phyloP scores from a whole-genome alignment of 345 rosid species.

The Kandelia obovata region DNA sequence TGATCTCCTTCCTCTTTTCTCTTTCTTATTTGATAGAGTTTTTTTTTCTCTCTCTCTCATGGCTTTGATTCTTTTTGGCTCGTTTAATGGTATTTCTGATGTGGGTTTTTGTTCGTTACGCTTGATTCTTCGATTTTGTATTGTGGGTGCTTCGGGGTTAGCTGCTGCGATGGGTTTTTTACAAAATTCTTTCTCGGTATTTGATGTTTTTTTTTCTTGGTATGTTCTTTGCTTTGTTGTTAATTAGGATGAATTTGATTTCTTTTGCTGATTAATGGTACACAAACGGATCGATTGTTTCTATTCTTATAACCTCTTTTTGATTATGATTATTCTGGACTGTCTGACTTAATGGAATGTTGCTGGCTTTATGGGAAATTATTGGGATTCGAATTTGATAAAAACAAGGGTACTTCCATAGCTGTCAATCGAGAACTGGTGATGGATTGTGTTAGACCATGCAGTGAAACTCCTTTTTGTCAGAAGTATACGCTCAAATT shows the following conservation, averaged over 20 bases:
- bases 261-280: not conserved
- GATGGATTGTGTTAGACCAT: not conserved
- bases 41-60: not conserved
- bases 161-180: conserved; percentile 6
- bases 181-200: not conserved
- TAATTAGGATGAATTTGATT: not conserved
- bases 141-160: conserved; percentile 1
- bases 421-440: not conserved
- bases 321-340: not conserved
- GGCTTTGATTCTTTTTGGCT: not conserved
- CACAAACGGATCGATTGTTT: too few relatives aligned
- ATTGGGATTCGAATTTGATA: not conserved
- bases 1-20: not conserved
- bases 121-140: conserved; percentile 2
- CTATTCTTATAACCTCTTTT: too few relatives aligned
- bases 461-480: too few relatives aligned
- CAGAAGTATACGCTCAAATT: too few relatives aligned
- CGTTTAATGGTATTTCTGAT: not conserved
- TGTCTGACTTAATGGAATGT: too few relatives aligned
- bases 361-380: not conserved
- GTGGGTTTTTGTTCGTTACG: conserved; percentile 2
- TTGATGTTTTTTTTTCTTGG: not conserved
- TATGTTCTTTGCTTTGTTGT: not conserved
- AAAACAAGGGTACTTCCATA: not conserved
- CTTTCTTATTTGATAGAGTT: not conserved